Percentiles rank a stretch among this genome's conserved stretches.
Evolutionary conservation across 2,329 filamentous ascomycete genomes (phyloP).

Genomic region (Xylariaceae sp.): DNA sequence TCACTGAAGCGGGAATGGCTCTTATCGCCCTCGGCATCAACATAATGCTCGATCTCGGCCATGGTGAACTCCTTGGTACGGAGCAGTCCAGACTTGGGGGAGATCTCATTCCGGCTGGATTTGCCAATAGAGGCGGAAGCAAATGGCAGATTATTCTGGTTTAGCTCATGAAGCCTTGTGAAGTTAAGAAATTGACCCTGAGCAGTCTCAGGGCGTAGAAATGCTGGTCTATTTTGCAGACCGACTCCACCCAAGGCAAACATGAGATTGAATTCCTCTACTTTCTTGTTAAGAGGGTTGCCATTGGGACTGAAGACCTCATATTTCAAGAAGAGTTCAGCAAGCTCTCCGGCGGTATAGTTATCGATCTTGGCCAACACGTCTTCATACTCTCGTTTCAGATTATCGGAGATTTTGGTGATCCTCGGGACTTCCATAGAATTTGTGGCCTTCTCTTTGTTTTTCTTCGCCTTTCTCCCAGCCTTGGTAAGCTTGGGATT

Average conservation of each 20-base stretch:
- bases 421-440: constrained; percentile 82
- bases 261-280: constrained; percentile 91
- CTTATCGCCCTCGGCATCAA: constrained; percentile 92
- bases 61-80: constrained; percentile 96
- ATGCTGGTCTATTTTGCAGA: constrained; percentile 52
- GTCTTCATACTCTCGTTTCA: constrained; percentile 92
- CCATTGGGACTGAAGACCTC: constrained; percentile 83
- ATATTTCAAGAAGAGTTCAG: constrained; percentile 83
- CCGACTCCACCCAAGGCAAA: constrained; percentile 45
- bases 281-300: constrained; percentile 71
- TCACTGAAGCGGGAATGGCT: constrained; percentile 86
- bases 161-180: constrained; percentile 92
- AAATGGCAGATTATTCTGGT: constrained; percentile 92
- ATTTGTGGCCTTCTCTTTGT: constrained; percentile 72
- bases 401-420: constrained; percentile 67
- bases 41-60: constrained; percentile 97
- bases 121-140: constrained; percentile 96
- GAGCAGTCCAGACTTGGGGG: constrained; percentile 82
- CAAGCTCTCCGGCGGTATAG: constrained; percentile 82
- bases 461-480: too few species aligned
- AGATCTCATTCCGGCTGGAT: constrained; percentile 98
- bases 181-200: constrained; percentile 99
- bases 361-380: constrained; percentile 92
- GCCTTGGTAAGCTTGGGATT: too few species aligned
- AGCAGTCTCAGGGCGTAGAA: constrained; percentile 88